Evolutionary conservation across 306 rosid genomes (phyloP).

Genomic region (Acacia confusa): DNA sequence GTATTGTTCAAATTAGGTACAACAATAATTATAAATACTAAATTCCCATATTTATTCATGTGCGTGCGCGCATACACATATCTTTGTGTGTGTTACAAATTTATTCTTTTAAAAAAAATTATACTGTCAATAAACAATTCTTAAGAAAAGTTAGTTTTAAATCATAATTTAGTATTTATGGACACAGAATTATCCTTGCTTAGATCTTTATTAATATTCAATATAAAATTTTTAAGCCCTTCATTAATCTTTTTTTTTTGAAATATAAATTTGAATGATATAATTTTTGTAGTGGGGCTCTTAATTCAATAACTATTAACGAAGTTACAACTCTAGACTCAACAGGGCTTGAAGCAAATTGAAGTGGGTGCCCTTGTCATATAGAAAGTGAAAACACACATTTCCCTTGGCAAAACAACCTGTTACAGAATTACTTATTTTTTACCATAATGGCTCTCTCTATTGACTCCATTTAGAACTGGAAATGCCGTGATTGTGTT

Average conservation of each 20-base stretch:
- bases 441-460: not conserved
- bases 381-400: not conserved
- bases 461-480: not conserved
- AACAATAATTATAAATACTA: not conserved
- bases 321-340: not conserved
- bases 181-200: not conserved
- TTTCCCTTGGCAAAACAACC: not conserved
- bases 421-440: not conserved
- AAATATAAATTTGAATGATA: not conserved
- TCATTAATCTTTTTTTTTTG: not conserved
- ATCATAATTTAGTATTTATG: not conserved
- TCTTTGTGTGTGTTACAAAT: not conserved
- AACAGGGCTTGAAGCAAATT: not conserved
- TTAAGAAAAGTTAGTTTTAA: not conserved
- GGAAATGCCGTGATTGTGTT: not conserved
- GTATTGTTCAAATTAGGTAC: not conserved
- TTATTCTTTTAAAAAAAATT: not conserved
- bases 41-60: not conserved
- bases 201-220: not conserved
- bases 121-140: not conserved
- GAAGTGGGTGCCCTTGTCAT: not conserved
- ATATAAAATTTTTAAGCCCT: not conserved
- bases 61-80: not conserved
- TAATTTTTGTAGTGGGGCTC: not conserved
- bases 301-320: not conserved